Base-by-base conservation (phyloP, 2,329 filamentous ascomycete genomes). In the Pseudocercospora fijiensis region DNA sequence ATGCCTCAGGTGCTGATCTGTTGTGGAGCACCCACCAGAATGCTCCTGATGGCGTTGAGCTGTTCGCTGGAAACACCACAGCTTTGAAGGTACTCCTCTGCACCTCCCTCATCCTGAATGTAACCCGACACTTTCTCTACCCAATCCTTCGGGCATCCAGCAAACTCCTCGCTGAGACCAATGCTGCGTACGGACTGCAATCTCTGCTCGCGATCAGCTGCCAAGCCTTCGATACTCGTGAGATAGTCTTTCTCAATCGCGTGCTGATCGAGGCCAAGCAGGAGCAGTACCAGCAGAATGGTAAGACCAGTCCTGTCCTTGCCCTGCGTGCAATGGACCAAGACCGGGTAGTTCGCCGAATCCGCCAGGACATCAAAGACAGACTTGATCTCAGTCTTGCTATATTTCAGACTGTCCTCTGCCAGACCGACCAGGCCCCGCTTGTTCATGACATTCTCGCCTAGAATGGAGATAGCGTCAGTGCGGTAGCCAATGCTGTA, bases 281-380 rank as follows among this genome's bases (percentile, higher is more conserved):
- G 78, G 71, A 94, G 81, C 20, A 96, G 78, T 0, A 89, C 76
- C 3, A 96, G 79, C 45, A 89, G 80, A 4, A 91, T 81, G 10
- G 90, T 81, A 11, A 96, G 79, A 0, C 92, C 92, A 1, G 87
- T 92, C 1, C 92, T 85, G 73, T 96, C 92, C 75, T 96, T 96
- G 63, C 92, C 92, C 72, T 96, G 91, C 0, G 92, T 95, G 76
- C 92, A 96, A 76, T 96, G 91, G 2, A 95, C 79, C 7, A 96
- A 74, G 0, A 88, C 76, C 0, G 92, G 91, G 67, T 87, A 86
- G 16, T 81, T 81, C 0, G 75, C 69, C 2, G 79, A 74, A 0
- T 81, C 74, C 9, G 81, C 77, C 24, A 86, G 76, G 6, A 84
- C 75, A 7, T 79, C 76, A 41, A 88, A 83, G 27, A 84, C 78